Base-by-base conservation (phyloP, 192 early-diverging fungal genomes). In the Chytriomyces confervae region DNA sequence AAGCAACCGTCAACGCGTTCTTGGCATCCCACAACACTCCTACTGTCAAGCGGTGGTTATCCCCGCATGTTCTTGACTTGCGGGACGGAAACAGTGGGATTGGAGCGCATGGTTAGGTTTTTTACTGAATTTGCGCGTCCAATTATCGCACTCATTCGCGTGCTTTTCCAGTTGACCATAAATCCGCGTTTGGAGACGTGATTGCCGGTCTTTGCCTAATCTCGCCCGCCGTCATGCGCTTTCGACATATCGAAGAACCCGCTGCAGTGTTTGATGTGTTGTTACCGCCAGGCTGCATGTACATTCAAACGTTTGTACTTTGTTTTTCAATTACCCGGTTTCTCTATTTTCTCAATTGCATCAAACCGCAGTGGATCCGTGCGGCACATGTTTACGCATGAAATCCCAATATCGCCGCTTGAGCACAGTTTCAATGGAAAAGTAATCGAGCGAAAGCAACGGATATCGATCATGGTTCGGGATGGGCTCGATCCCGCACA, bases 351-450 rank as follows among this genome's bases (percentile, higher is more conserved):
- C 11, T 57, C n/a, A 50, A n/a, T 53, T 10, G 18, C 18, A n/a
- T 18, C 36, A 11, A 27, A 44, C 10, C 0, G 23, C 44, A 82
- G 89, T 18, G 90, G 86, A 50, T 72, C 72, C 6, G 85, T 94
- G n/a, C 86, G 94, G 51, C 94, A 90, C 66, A 82, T 89, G 36
- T 96, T 91, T 80, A 93, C 91, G 0, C 94, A 96, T 75, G 94
- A 93, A 65, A 93, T 96, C 13, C 91, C 91, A 0, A 72, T 79
- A 1, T 78, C 87, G 27, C 69, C 83, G 0, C 66, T 70, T 8
- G 82, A 91, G 62, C 84, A 88, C 16, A 63, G 50, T 0, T 93
- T 91, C 81, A 83, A 78, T 43, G 91, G 89, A 10, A 73, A 80
- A 20, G 24, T 75, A 0, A 80, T 94, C 18, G 80, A 84, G 5